Evolutionary conservation across 2,329 filamentous ascomycete genomes (phyloP), one percentile per base, ranked within the genome.

Genomic region (Beauveria caledonica): DNA sequence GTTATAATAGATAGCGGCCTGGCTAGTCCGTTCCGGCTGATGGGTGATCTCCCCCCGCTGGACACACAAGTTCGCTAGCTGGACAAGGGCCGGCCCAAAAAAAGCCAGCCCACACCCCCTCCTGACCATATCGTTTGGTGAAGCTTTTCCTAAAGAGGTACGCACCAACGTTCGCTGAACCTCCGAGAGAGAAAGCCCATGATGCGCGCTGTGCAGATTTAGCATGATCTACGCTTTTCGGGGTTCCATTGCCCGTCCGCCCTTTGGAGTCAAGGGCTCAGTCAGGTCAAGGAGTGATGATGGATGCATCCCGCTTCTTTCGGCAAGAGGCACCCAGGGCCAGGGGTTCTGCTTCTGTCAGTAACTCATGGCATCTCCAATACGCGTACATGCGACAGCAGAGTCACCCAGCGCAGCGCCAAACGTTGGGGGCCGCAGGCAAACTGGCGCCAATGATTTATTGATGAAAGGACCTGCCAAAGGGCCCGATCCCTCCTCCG

Each of bases 201-300:
- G 55, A 29, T 29, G 52, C 36, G 27, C 27, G 29, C 42, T 48
- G 55, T 42, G 55, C 46, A 58, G 55, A 58, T 50, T 50, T 58
- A 58, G 19, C 55, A 42, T 49, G 55, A 58, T 58, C 55, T 27
- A 40, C 55, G 23, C 29, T 29, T 29, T 50, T 50, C 23, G 17
- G 19, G n/a, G 44, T 49, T 57, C 21, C 27, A 15, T 46, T 8
- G 42, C 6, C 27, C 19, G 8, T 19, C 27, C 21, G 45, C 55
- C 55, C 55, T 42, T 46, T 39, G 9, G n/a, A 36, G 19, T 36
- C 13, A 29, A n/a, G 49, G 49, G 29, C 29, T 33, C 29, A 33
- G 29, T 11, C 29, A 33, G 29, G 10, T 11, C 29, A 33, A 33
- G 29, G 29, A 33, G 29, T 33, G 29, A 13, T 33, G 29, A 33